Evolutionary conservation across 148 eudicot genomes (phyloP).

Genomic region (Euryodendron excelsum): DNA sequence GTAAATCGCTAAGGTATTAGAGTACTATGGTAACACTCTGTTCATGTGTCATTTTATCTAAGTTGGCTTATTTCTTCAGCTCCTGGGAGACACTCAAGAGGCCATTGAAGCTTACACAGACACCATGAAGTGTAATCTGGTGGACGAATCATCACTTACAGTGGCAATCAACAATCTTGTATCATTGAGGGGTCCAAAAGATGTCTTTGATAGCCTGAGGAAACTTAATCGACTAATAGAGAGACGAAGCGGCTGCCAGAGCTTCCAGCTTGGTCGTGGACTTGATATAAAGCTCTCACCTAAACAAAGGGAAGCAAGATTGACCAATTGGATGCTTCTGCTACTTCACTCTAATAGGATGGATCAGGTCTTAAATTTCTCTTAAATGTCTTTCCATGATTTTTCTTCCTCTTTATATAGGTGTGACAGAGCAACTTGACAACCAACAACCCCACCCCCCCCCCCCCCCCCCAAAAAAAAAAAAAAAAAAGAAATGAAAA

Average conservation of each 20-base stretch:
- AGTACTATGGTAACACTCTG: too few species aligned
- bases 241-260: not conserved
- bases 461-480: too few species aligned
- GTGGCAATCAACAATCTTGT: conserved; percentile 8
- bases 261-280: conserved; percentile 1
- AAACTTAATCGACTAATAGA: conserved; percentile 7
- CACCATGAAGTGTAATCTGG: not conserved
- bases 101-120: conserved; percentile 5
- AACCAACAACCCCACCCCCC: too few species aligned
- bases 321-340: not conserved
- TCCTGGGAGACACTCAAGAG: conserved; percentile 3
- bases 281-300: not conserved
- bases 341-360: conserved; percentile 1
- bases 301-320: conserved; percentile 2
- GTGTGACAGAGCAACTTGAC: too few species aligned
- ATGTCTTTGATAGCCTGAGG: conserved; percentile 7
- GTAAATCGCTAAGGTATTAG: too few species aligned
- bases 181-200: conserved; percentile 6
- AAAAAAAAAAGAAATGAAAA: too few species aligned
- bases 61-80: conserved; percentile 2
- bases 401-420: too few species aligned
- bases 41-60: not conserved
- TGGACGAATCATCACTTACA: not conserved
- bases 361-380: conserved; percentile 9
- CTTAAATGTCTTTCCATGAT: not conserved